Conservation (phyloP, 192 early-diverging fungal genomes). For the Entophlyctis luteolus region DNA sequence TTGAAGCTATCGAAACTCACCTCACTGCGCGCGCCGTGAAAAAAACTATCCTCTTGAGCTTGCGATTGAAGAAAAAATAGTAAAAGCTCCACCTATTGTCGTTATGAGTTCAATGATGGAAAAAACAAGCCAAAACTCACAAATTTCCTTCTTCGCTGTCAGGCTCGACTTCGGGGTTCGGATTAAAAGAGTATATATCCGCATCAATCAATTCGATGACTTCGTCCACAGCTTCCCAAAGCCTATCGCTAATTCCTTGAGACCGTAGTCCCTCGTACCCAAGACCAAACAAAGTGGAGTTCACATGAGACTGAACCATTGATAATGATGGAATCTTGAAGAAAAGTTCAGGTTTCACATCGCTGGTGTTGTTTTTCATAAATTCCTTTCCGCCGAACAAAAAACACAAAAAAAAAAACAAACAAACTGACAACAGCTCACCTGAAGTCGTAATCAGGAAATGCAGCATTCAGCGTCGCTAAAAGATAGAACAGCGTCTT, state of each 20-base stretch:
- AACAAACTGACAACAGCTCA: constrained; percentile 34
- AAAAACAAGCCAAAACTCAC: constrained; percentile 40
- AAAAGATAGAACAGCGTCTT: constrained; percentile 92
- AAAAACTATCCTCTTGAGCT: constrained; percentile 87
- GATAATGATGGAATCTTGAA: constrained; percentile 67
- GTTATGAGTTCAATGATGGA: no score
- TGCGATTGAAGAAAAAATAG: constrained; percentile 94
- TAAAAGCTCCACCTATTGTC: constrained; percentile 84
- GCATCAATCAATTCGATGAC: constrained; percentile 77
- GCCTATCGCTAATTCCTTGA: constrained; percentile 48
- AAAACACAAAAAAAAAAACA: neutral
- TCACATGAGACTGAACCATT: constrained; percentile 77
- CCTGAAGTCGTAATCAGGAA: constrained; percentile 97
- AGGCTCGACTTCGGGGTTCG: constrained; percentile 83
- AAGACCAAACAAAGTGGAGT: constrained; percentile 78
- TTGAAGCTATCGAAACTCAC: constrained; percentile 34
- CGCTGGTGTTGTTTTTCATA: constrained; percentile 43
- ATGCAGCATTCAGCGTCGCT: constrained; percentile 91
- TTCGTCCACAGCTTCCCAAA: constrained; percentile 88
- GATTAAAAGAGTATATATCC: constrained; percentile 88
- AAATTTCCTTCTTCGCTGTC: constrained; percentile 84
- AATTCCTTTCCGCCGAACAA: neutral
- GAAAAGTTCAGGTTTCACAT: constrained; percentile 75
- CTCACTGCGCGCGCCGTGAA: constrained; percentile 87
- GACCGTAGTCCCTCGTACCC: constrained; percentile 51